phyloP scores from a whole-genome alignment of 768 basidiomycete genomes.

The Boletus speciosus region DNA sequence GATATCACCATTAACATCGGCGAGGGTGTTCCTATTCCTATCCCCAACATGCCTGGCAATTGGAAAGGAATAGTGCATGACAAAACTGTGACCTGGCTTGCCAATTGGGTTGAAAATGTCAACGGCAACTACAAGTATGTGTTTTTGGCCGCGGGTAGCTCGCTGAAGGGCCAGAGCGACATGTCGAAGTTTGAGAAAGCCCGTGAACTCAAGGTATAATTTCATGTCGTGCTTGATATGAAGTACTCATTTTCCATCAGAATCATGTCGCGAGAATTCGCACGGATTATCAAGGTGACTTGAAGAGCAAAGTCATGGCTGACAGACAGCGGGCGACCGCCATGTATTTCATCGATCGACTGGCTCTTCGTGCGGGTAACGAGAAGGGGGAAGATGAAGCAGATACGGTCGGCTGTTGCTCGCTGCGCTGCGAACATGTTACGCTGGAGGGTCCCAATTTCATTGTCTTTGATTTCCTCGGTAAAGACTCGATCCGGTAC shows the following conservation, averaged over 20 bases:
- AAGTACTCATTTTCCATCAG: slow-evolving; percentile 39
- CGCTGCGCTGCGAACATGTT: slow-evolving; percentile 93
- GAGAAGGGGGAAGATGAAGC: slow-evolving; percentile 99
- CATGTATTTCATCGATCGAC: slow-evolving; percentile 97
- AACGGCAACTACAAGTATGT: slow-evolving; percentile 96
- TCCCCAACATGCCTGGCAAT: slow-evolving; percentile 87
- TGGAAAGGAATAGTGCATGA: slow-evolving; percentile 92
- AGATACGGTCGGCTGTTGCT: slow-evolving; percentile 98
- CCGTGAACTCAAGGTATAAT: slow-evolving; percentile 81
- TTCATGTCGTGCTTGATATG: neutral
- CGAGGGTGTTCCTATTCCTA: slow-evolving; percentile 63
- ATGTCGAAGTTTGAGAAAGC: slow-evolving; percentile 98
- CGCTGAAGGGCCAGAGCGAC: slow-evolving; percentile 97
- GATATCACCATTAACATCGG: slow-evolving; percentile 97
- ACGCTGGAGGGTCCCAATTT: slow-evolving; percentile 85
- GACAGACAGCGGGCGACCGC: slow-evolving; percentile 97
- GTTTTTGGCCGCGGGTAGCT: slow-evolving; percentile 95
- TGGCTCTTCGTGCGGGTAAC: slow-evolving; percentile 97
- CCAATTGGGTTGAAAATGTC: slow-evolving; percentile 98
- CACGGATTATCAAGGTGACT: slow-evolving; percentile 77
- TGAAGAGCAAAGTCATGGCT: slow-evolving; percentile 89
- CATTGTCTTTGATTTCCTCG: slow-evolving; percentile 94
- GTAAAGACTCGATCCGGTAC: slow-evolving; percentile 98
- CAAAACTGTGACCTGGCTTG: slow-evolving; percentile 97
- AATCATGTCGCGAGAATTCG: slow-evolving; percentile 89